These are phyloP conservation scores for Boletus rex-veris DNA, from an alignment of 768 basidiomycete genomes.

Conservation along the genomic window DNA sequence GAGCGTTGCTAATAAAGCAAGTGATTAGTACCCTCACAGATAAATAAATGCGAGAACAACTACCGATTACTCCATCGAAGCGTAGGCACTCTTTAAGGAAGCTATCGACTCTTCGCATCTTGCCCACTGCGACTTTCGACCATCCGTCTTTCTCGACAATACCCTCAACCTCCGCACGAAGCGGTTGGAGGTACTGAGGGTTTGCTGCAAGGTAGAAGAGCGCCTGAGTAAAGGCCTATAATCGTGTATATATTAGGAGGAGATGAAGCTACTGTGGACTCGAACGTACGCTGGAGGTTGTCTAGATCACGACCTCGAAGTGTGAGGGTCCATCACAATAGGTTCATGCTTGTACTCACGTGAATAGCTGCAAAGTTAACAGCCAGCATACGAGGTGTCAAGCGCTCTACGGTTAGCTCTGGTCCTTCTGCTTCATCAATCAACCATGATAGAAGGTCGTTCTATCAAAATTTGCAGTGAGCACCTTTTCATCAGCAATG, in stretches of 20 bases:
- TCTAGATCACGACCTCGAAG: slow-evolving; percentile 3
- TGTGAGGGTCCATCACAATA: not conserved
- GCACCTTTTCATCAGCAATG: not conserved
- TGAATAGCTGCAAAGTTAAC: slow-evolving; percentile 20
- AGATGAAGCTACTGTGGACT: not conserved
- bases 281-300: slow-evolving; percentile 14
- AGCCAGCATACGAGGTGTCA: slow-evolving; percentile 17
- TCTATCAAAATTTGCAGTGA: slow-evolving; percentile 13
- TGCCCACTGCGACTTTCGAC: not conserved
- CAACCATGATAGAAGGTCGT: slow-evolving; percentile 33
- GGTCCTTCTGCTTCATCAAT: slow-evolving; percentile 25
- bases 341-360: slow-evolving; percentile 7
- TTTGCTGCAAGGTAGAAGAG: not conserved
- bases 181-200: not conserved
- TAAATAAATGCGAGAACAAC: not conserved
- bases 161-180: not conserved
- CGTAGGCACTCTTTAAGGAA: not conserved
- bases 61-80: not conserved
- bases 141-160: not conserved
- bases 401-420: slow-evolving; percentile 16
- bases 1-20: no score
- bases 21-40: not conserved
- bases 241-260: not conserved
- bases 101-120: not conserved
- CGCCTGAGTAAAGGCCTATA: slow-evolving; percentile 29